These are phyloP conservation scores for Cicer pinnatifidum DNA, from an alignment of 306 rosid genomes.

Conservation along the genomic window DNA sequence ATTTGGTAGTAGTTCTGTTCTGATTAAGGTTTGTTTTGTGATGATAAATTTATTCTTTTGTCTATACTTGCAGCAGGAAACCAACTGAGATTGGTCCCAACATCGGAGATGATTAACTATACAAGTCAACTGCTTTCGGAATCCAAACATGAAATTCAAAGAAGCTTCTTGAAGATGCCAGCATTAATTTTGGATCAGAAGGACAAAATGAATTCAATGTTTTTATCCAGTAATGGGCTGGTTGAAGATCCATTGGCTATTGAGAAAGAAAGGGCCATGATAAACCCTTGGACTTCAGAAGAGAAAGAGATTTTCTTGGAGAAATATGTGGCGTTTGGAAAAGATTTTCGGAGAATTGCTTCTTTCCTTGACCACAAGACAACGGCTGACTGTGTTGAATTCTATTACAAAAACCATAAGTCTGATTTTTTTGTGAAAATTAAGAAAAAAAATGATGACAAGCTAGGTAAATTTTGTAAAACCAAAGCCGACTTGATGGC, in stretches of 20 bases:
- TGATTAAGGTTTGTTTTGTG: background rate
- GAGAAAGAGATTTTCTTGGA: constrained; percentile 68
- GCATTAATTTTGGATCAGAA: constrained; percentile 72
- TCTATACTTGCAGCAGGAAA: constrained; percentile 53
- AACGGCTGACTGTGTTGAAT: constrained; percentile 86
- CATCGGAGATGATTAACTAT: constrained; percentile 57
- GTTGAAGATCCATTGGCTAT: constrained; percentile 82
- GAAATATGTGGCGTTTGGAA: constrained; percentile 66
- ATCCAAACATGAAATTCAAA: constrained; percentile 54
- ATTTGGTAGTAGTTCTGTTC: background rate
- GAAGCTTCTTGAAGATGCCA: constrained; percentile 80
- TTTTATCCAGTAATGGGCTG: constrained; percentile 71
- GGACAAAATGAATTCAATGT: constrained; percentile 65
- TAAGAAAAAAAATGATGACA: constrained; percentile 55
- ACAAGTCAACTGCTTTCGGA: constrained; percentile 67
- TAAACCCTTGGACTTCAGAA: constrained; percentile 85
- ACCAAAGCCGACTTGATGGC: constrained; percentile 52
- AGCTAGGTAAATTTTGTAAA: constrained; percentile 52
- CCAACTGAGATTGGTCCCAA: constrained; percentile 58
- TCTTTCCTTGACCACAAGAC: constrained; percentile 84
- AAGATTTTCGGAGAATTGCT: constrained; percentile 80
- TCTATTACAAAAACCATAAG: constrained; percentile 86
- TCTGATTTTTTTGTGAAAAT: constrained; percentile 64
- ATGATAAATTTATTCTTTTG: background rate
- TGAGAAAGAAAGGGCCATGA: constrained; percentile 78